Evolutionary conservation across 768 basidiomycete genomes (phyloP).

Genomic region (Hydnomerulius pinastri): DNA sequence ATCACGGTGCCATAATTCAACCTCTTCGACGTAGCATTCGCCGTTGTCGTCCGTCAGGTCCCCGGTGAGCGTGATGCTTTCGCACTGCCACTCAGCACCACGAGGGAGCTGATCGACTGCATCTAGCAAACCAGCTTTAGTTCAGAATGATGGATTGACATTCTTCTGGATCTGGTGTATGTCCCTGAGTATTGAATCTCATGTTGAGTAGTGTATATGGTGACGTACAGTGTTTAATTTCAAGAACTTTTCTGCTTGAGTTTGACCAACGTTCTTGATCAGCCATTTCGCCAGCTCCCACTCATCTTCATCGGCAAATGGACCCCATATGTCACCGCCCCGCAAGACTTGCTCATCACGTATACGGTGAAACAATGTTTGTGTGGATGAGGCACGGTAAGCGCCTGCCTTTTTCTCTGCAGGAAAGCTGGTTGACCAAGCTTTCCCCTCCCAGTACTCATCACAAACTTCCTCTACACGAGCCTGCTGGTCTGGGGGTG

Average conservation of each 20-base stretch:
- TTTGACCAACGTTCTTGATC: conserved; percentile 20
- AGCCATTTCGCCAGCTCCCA: conserved; percentile 23
- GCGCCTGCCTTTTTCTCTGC: too few relatives aligned
- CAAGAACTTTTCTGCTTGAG: conserved; percentile 18
- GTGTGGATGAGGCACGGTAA: too few relatives aligned
- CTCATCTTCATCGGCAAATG: conserved; percentile 14
- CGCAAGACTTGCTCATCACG: too few relatives aligned
- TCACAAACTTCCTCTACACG: too few relatives aligned
- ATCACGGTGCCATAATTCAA: conserved; percentile 33
- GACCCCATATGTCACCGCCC: conserved; percentile 4
- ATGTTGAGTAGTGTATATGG: background rate
- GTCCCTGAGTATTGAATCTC: background rate
- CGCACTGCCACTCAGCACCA: background rate
- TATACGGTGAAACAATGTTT: too few relatives aligned
- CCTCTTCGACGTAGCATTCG: conserved; percentile 15
- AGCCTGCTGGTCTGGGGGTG: too few relatives aligned
- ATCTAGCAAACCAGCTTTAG: background rate
- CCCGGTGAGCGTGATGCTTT: background rate
- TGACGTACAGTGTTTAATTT: conserved; percentile 24
- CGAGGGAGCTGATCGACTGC: background rate
- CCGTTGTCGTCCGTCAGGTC: background rate
- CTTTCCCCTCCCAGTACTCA: too few relatives aligned
- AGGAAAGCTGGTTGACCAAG: too few relatives aligned
- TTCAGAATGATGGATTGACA: background rate
- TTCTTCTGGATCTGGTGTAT: background rate